A percentile compares a stretch with the other conserved stretches of the same genome.
phyloP scores from a whole-genome alignment of 2,329 filamentous ascomycete genomes.

The Leptographium wingfieldii region DNA sequence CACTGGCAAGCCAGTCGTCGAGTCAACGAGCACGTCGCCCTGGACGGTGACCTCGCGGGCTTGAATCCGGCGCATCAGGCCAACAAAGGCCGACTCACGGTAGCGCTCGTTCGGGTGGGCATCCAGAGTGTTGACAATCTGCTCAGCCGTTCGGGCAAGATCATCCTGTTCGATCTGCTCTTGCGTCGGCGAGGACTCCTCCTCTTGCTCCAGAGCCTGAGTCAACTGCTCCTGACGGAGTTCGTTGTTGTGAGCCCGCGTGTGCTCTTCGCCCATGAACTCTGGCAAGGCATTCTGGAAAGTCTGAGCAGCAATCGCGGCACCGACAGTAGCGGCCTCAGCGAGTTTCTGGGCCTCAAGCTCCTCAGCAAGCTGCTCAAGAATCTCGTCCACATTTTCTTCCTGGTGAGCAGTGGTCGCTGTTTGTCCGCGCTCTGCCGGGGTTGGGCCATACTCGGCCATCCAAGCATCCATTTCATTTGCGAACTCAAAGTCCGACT shows the following conservation, averaged over 20 bases:
- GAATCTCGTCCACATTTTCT: conserved; percentile 13
- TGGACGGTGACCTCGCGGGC: conserved; percentile 61
- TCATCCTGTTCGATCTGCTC: conserved; percentile 36
- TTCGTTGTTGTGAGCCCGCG: neutral
- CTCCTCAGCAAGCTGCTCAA: conserved; percentile 15
- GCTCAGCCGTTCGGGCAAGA: conserved; percentile 57
- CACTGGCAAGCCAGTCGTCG: conserved; percentile 15
- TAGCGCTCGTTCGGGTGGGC: conserved; percentile 63
- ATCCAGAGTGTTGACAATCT: conserved; percentile 55
- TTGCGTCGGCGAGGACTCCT: neutral
- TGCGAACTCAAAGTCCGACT: conserved; percentile 13
- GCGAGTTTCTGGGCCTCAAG: conserved; percentile 3
- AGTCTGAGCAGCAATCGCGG: neutral
- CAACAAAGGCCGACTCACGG: conserved; percentile 62
- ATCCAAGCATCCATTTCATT: conserved; percentile 21
- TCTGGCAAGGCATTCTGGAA: neutral
- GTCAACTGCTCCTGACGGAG: neutral
- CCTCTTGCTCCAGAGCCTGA: neutral
- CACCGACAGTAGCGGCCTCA: neutral
- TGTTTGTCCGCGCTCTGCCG: conserved; percentile 5
- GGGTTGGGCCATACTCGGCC: conserved; percentile 16
- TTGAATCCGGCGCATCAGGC: conserved; percentile 63
- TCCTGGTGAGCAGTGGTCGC: conserved; percentile 3
- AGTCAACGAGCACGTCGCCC: conserved; percentile 32
- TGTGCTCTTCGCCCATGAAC: neutral